Conservation (phyloP, 1,284 basidiomycete genomes). For the Ganoderma boninense region DNA sequence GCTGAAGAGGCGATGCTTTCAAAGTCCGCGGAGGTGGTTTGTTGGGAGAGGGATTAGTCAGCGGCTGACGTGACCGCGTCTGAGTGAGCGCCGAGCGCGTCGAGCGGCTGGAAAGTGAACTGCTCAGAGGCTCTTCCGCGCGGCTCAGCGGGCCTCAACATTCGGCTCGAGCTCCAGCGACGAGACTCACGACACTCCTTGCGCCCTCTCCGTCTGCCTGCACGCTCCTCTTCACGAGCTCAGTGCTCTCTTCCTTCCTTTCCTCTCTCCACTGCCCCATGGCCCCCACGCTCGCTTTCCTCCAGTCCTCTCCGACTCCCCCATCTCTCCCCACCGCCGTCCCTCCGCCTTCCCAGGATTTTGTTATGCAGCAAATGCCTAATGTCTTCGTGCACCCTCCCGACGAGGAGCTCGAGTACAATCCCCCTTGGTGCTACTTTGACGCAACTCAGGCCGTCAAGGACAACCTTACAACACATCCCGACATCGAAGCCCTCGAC, state of each 20-base stretch:
- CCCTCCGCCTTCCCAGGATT: slow-evolving; percentile 37
- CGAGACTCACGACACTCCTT: neutral
- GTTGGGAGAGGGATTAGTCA: neutral
- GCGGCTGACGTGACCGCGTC: slow-evolving; percentile 17
- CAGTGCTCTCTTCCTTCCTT: slow-evolving; percentile 6
- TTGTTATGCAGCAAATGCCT: slow-evolving; percentile 52
- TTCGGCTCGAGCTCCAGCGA: neutral
- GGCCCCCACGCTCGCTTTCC: slow-evolving; percentile 39
- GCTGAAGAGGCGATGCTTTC: no score
- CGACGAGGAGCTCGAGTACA: slow-evolving; percentile 67
- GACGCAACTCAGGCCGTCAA: slow-evolving; percentile 55
- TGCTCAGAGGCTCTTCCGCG: neutral
- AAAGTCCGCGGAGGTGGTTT: no score
- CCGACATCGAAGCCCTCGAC: slow-evolving; percentile 54
- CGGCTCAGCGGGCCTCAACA: neutral
- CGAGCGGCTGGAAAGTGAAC: neutral
- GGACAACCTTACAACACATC: slow-evolving; percentile 41
- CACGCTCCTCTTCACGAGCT: neutral
- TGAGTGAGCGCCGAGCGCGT: neutral
- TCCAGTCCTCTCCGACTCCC: slow-evolving; percentile 22
- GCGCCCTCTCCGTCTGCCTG: neutral
- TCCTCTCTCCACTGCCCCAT: slow-evolving; percentile 32
- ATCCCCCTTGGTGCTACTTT: slow-evolving; percentile 71
- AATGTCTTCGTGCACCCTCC: slow-evolving; percentile 75
- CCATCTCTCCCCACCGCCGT: slow-evolving; percentile 28